phyloP scores from a whole-genome alignment of 176 grass and related monocot species.

The Leersia perrieri region DNA sequence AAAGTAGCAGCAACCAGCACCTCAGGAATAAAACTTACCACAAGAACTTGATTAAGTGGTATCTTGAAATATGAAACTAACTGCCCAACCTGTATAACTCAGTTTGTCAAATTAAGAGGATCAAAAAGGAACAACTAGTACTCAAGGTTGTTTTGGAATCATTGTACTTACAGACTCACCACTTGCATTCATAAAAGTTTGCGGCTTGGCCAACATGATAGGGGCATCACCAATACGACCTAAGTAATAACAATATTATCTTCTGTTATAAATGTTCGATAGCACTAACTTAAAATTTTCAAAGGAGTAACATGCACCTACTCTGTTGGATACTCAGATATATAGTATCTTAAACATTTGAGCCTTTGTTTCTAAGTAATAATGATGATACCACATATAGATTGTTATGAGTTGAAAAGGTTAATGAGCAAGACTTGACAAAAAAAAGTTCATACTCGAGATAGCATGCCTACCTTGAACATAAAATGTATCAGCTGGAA shows the following conservation, averaged over 20 bases:
- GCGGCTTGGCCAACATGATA: slow-evolving; percentile 88
- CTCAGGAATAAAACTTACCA: slow-evolving; percentile 47
- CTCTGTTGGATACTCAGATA: background rate
- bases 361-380: background rate
- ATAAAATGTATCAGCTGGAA: background rate
- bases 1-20: background rate
- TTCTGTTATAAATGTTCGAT: background rate
- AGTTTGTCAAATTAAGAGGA: background rate
- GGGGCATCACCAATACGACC: slow-evolving; percentile 70
- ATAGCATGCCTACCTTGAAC: background rate
- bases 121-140: slow-evolving; percentile 16
- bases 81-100: slow-evolving; percentile 71
- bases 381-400: background rate
- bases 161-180: slow-evolving; percentile 99
- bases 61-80: slow-evolving; percentile 91
- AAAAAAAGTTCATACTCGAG: background rate
- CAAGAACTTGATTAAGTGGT: slow-evolving; percentile 85
- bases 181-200: slow-evolving; percentile 99
- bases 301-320: slow-evolving; percentile 14
- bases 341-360: slow-evolving; percentile 6
- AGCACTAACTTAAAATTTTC: background rate
- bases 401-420: background rate
- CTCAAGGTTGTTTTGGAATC: slow-evolving; percentile 8
- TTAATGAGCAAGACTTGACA: background rate
- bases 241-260: slow-evolving; percentile 25